Evolutionary conservation across 768 basidiomycete species (phyloP).

Genomic region (Leucosporidium creatinivorum): DNA sequence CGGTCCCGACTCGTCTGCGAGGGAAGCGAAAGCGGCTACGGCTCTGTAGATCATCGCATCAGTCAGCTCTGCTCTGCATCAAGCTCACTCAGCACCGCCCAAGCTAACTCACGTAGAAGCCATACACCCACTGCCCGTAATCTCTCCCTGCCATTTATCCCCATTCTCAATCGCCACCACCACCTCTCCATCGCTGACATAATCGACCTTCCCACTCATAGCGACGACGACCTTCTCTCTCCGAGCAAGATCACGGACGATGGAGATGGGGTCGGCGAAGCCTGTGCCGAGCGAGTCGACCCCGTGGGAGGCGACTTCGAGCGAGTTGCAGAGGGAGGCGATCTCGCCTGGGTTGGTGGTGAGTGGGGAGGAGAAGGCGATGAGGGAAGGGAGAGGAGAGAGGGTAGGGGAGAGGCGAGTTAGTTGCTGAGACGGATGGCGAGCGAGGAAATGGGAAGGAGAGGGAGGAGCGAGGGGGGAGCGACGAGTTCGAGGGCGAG

Average conservation of each 20-base stretch:
- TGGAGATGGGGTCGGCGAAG: slow-evolving; percentile 63
- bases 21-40: slow-evolving; percentile 60
- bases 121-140: slow-evolving; percentile 78
- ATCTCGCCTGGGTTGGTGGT: slow-evolving; percentile 55
- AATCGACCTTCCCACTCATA: slow-evolving; percentile 72
- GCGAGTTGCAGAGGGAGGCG: slow-evolving; percentile 64
- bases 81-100: too few species aligned
- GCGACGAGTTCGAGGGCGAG: background rate
- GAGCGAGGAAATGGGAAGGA: background rate
- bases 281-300: slow-evolving; percentile 76
- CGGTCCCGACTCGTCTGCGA: slow-evolving; percentile 38
- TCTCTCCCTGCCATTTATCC: slow-evolving; percentile 59
- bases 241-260: slow-evolving; percentile 48
- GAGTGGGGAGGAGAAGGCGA: too few species aligned
- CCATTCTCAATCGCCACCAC: slow-evolving; percentile 72
- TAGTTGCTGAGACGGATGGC: too few species aligned
- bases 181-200: slow-evolving; percentile 68
- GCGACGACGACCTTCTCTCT: slow-evolving; percentile 65
- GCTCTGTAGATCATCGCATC: too few species aligned
- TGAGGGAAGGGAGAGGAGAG: background rate
- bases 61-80: too few species aligned
- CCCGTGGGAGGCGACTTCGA: slow-evolving; percentile 69
- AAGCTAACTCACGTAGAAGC: slow-evolving; percentile 46
- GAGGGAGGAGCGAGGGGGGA: background rate
- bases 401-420: background rate